Percentiles rank a stretch among this genome's conserved stretches.
phyloP scores from a whole-genome alignment of 148 eudicot species.

The Hydrangea macrophylla region DNA sequence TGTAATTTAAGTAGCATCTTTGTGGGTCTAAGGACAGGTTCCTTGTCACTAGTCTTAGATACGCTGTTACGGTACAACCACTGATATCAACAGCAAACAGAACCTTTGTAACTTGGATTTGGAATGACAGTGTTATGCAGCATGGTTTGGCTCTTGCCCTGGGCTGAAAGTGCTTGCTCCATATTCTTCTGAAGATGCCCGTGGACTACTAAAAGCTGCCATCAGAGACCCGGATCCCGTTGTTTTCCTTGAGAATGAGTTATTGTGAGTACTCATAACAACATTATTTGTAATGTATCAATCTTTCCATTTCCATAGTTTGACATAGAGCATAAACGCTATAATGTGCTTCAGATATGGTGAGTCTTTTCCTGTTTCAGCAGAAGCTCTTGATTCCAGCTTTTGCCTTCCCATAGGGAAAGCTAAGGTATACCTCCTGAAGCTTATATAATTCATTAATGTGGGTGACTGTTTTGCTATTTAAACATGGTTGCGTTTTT shows the following conservation, averaged over 20 bases:
- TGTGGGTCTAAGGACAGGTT: background rate
- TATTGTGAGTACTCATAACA: slow-evolving; percentile 54
- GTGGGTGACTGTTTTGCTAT: background rate
- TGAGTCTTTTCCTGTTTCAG: slow-evolving; percentile 87
- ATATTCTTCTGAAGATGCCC: slow-evolving; percentile 90
- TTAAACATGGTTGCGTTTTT: background rate
- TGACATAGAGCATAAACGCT: background rate
- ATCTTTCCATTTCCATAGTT: no score
- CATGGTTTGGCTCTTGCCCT: slow-evolving; percentile 82
- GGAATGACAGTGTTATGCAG: slow-evolving; percentile 69
- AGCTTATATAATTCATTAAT: background rate
- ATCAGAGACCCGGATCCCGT: slow-evolving; percentile 99
- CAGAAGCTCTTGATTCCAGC: slow-evolving; percentile 83
- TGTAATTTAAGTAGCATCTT: background rate
- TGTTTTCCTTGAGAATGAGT: slow-evolving; percentile 93
- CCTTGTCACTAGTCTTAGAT: background rate
- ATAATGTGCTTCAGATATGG: slow-evolving; percentile 58
- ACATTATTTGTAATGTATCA: background rate
- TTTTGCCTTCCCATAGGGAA: slow-evolving; percentile 90
- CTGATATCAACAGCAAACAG: background rate
- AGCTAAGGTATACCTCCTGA: slow-evolving; percentile 63
- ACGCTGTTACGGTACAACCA: background rate
- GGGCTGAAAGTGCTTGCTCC: slow-evolving; percentile 81
- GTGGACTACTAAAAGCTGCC: slow-evolving; percentile 95
- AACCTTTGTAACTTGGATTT: background rate